Percentiles rank a stretch among this genome's conserved stretches.
Conservation (phyloP, 2,329 filamentous ascomycete genomes). For the Myriosclerotinia scirpicola region DNA sequence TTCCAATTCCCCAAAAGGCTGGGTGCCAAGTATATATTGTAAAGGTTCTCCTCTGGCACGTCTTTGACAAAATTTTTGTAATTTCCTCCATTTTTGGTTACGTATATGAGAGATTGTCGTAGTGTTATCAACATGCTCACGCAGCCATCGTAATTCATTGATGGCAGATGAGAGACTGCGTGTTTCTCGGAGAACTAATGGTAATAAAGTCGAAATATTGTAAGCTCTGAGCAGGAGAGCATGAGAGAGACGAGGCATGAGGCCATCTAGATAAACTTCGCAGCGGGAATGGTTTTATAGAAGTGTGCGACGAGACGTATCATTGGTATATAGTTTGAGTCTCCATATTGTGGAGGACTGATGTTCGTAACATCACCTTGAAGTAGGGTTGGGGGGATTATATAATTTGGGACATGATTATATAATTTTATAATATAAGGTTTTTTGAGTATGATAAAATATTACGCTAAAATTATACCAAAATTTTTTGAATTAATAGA, state of each 20-base stretch:
- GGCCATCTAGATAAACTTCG: background rate
- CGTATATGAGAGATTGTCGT: background rate
- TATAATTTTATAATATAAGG: no score
- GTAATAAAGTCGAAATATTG: slow-evolving; percentile 55
- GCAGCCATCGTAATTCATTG: slow-evolving; percentile 73
- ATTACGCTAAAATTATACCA: no score
- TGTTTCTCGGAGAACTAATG: slow-evolving; percentile 62
- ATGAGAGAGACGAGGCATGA: slow-evolving; percentile 64
- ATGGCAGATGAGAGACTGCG: slow-evolving; percentile 61
- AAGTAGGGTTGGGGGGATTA: no score
- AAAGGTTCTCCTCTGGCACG: slow-evolving; percentile 68
- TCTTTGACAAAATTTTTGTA: slow-evolving; percentile 49
- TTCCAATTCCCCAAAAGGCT: slow-evolving; percentile 83
- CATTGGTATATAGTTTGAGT: background rate
- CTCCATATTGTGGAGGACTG: background rate
- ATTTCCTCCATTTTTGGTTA: slow-evolving; percentile 28
- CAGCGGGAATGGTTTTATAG: background rate
- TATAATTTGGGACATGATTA: no score
- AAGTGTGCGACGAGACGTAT: background rate
- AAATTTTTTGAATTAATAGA: no score
- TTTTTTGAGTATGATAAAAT: no score
- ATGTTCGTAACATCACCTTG: background rate
- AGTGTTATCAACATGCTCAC: slow-evolving; percentile 52
- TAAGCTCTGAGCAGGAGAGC: slow-evolving; percentile 56
- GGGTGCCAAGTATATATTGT: slow-evolving; percentile 85